phyloP scores from a whole-genome alignment of 2,329 filamentous ascomycete species.

The Cladosporium sp. region DNA sequence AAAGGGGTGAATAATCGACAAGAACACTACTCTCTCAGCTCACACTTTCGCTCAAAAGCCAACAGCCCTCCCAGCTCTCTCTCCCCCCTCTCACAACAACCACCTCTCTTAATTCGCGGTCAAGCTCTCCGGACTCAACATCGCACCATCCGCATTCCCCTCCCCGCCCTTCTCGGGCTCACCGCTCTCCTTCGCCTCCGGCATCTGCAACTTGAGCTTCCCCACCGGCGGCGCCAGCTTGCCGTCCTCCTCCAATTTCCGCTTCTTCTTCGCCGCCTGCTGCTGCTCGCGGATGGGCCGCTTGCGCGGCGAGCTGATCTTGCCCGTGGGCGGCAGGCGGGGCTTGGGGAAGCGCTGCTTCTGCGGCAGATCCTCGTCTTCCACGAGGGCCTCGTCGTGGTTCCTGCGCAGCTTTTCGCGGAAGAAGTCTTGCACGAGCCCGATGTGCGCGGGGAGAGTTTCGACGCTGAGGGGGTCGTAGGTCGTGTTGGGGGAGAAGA shows the following conservation, averaged over 20 bases:
- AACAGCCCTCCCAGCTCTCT: no score
- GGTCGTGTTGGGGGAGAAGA: slow-evolving; percentile 65
- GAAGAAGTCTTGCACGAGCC: slow-evolving; percentile 88
- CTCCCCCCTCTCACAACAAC: no score
- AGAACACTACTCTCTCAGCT: no score
- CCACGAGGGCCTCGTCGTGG: slow-evolving; percentile 74
- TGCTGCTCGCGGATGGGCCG: slow-evolving; percentile 77
- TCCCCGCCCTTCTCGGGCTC: slow-evolving; percentile 66
- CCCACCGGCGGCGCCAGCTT: slow-evolving; percentile 46
- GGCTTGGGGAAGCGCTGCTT: slow-evolving; percentile 74
- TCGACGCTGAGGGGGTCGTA: slow-evolving; percentile 77
- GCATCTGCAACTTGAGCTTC: slow-evolving; percentile 44
- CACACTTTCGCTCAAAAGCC: no score
- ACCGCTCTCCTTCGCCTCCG: slow-evolving; percentile 39
- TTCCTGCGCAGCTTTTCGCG: slow-evolving; percentile 82
- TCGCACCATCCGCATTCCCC: slow-evolving; percentile 64
- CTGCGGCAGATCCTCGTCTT: slow-evolving; percentile 89
- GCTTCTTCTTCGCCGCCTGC: slow-evolving; percentile 81
- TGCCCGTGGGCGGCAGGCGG: slow-evolving; percentile 67
- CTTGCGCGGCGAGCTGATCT: slow-evolving; percentile 82
- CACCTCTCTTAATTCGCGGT: slow-evolving; percentile 13
- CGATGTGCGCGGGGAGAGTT: slow-evolving; percentile 74
- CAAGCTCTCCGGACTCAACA: slow-evolving; percentile 83
- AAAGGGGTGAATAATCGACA: no score
- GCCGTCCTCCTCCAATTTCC: slow-evolving; percentile 55